Evolutionary conservation across 148 eudicot species (phyloP).

Genomic region (Vaccinium macrocarpon): DNA sequence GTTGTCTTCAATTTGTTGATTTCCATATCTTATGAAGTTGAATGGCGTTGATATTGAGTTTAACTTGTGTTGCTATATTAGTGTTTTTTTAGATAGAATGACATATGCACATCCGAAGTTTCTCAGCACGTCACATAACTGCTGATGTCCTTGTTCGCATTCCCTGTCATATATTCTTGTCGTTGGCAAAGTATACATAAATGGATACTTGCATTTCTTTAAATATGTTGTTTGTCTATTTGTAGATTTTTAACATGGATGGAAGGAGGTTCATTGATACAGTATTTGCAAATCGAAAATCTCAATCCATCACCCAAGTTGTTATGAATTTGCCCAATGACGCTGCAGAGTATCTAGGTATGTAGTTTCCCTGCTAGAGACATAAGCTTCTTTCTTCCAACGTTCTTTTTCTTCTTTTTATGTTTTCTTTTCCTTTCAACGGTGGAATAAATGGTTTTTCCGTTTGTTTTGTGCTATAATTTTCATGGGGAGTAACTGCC

Average conservation of each 20-base stretch:
- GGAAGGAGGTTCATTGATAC: conserved; percentile 83
- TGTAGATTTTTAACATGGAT: conserved; percentile 88
- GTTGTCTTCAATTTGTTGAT: neutral
- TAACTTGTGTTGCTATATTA: neutral
- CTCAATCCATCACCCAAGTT: conserved; percentile 69
- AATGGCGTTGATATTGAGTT: neutral
- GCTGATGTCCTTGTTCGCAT: neutral
- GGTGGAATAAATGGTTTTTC: neutral
- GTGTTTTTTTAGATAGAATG: neutral
- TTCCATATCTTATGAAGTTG: neutral
- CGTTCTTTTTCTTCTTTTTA: neutral
- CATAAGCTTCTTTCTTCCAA: neutral
- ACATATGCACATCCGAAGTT: neutral
- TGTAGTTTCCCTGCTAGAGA: conserved; percentile 2
- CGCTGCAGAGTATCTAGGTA: conserved; percentile 86
- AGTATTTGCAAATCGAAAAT: conserved; percentile 50
- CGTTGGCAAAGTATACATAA: neutral
- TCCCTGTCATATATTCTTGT: neutral
- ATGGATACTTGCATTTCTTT: neutral
- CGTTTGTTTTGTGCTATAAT: neutral
- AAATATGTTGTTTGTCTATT: conserved; percentile 11
- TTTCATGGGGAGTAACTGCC: neutral
- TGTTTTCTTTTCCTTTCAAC: neutral
- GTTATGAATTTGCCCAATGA: conserved; percentile 94
- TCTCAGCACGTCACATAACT: neutral